Conservation (phyloP, 176 grass and related monocot genomes). For the Musa troglodytarum region DNA sequence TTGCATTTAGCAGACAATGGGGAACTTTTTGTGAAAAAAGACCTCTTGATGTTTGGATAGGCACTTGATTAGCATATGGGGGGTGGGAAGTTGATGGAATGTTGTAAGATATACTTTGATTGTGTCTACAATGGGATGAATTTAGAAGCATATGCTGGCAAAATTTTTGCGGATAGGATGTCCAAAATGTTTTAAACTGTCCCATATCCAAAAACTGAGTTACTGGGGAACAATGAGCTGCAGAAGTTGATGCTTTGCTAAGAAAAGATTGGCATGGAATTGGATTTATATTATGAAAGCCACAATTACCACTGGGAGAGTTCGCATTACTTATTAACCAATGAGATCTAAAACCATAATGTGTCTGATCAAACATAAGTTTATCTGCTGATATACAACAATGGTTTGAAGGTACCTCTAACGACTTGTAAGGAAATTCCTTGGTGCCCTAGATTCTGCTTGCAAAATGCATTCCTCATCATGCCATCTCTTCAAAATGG, state of each 20-base stretch:
- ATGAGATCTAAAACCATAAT: constrained; percentile 17
- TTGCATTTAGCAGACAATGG: constrained; percentile 17
- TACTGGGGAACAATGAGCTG: constrained; percentile 7
- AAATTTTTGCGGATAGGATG: constrained; percentile 20
- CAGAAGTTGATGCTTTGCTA: constrained; percentile 14
- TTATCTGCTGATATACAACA: background rate
- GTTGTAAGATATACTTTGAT: constrained; percentile 13
- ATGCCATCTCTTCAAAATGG: constrained; percentile 15
- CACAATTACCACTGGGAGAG: constrained; percentile 18
- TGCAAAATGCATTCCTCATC: constrained; percentile 25
- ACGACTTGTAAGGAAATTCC: constrained; percentile 11
- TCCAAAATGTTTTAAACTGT: constrained; percentile 9
- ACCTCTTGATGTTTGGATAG: constrained; percentile 25
- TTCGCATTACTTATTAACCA: constrained; percentile 9
- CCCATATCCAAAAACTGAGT: constrained; percentile 13
- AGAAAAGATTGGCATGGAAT: constrained; percentile 21
- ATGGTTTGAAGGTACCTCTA: constrained; percentile 16
- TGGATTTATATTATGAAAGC: constrained; percentile 15
- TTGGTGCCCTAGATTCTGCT: constrained; percentile 24
- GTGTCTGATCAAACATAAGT: constrained; percentile 12
- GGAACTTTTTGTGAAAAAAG: constrained; percentile 26
- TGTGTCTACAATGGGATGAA: constrained; percentile 6
- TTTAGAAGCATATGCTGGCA: constrained; percentile 15
- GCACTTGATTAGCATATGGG: constrained; percentile 15
- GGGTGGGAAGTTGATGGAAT: constrained; percentile 22